A percentile compares a stretch with the other conserved stretches of the same genome.
Conservation (phyloP, 2,329 filamentous ascomycete species). For the Chaetomiaceae sp. region DNA sequence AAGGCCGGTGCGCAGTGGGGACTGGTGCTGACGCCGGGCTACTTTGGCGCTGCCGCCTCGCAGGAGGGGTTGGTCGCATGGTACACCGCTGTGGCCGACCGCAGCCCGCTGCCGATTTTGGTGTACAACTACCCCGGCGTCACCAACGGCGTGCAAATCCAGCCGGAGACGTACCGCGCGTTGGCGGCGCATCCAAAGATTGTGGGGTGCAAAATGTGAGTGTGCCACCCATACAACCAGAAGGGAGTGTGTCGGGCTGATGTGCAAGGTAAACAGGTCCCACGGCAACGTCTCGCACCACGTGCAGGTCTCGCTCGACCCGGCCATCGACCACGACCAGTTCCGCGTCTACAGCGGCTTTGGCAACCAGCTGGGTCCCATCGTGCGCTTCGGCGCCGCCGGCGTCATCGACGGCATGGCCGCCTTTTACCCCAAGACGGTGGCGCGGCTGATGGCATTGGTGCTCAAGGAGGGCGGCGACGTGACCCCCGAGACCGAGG, state of each 20-base stretch:
- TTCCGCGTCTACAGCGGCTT: conserved; percentile 61
- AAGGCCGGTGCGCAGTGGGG: conserved; percentile 56
- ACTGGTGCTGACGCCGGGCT: conserved; percentile 57
- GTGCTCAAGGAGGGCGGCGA: conserved; percentile 26
- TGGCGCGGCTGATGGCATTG: conserved; percentile 51
- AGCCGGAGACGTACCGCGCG: conserved; percentile 50
- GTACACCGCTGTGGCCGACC: conserved; percentile 56
- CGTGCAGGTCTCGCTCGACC: conserved; percentile 55
- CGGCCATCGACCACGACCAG: conserved; percentile 52
- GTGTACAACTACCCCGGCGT: conserved; percentile 60
- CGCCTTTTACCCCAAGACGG: conserved; percentile 57
- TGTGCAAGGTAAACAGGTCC: conserved; percentile 31
- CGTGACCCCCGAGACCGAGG: conserved; percentile 28
- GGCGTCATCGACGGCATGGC: conserved; percentile 63
- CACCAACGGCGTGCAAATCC: conserved; percentile 55
- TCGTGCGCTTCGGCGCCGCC: conserved; percentile 55
- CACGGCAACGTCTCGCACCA: conserved; percentile 61
- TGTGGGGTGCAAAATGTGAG: conserved; percentile 58
- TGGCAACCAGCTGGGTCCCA: conserved; percentile 60
- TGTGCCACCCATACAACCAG: not conserved
- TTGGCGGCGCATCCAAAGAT: conserved; percentile 59
- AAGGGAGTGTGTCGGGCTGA: not conserved
- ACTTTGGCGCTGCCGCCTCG: conserved; percentile 53
- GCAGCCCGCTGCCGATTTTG: conserved; percentile 53
- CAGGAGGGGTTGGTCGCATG: conserved; percentile 56